Percentiles rank a stretch among this genome's conserved stretches.
Evolutionary conservation across 805 yeast species (phyloP).

Genomic region (Pichia californica): DNA sequence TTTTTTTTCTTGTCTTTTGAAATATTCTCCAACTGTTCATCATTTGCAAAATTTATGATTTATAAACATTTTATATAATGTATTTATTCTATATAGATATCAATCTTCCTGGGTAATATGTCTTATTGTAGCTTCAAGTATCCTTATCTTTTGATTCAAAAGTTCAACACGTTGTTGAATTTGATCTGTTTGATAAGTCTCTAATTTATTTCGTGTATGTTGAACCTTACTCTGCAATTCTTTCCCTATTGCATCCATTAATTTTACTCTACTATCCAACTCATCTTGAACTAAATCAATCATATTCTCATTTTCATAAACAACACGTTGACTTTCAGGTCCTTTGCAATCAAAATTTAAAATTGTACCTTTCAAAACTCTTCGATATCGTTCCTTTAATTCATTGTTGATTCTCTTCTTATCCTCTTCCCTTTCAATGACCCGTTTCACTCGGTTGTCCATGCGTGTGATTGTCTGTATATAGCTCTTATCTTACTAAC

Average conservation of each 20-base stretch:
- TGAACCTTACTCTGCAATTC: slow-evolving; percentile 7
- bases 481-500: too few relatives aligned
- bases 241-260: slow-evolving; percentile 12
- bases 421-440: slow-evolving; percentile 8
- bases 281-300: slow-evolving; percentile 19
- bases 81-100: background rate
- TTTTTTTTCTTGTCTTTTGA: too few relatives aligned
- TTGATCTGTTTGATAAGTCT: slow-evolving; percentile 5
- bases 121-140: slow-evolving; percentile 52
- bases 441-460: slow-evolving; percentile 5
- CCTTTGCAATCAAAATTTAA: slow-evolving; percentile 7
- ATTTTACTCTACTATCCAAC: slow-evolving; percentile 13
- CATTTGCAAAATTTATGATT: too few relatives aligned
- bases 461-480: too few relatives aligned
- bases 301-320: slow-evolving; percentile 25
- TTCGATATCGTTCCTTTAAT: slow-evolving; percentile 4
- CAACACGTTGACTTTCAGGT: slow-evolving; percentile 6
- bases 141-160: slow-evolving; percentile 65
- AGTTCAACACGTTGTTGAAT: slow-evolving; percentile 57
- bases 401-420: slow-evolving; percentile 2
- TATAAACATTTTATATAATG: background rate
- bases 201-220: slow-evolving; percentile 9
- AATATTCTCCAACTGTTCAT: too few relatives aligned
- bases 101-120: slow-evolving; percentile 25
- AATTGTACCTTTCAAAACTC: slow-evolving; percentile 6